Evolutionary conservation across 768 basidiomycete genomes (phyloP).

Genomic region (Mycena pura): DNA sequence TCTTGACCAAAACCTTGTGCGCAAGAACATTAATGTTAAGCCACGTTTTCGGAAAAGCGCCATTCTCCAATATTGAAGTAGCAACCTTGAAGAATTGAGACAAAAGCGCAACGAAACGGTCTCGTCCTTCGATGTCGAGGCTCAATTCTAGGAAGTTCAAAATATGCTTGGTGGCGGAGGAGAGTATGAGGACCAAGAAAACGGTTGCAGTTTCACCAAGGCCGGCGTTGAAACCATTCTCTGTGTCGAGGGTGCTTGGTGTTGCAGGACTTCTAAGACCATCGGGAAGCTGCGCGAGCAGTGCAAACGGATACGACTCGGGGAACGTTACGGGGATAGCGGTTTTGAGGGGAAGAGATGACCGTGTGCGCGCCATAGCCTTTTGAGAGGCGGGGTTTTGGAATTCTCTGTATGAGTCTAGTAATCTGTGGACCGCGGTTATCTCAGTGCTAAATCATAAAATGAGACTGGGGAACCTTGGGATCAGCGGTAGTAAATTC

Average conservation of each 20-base stretch:
- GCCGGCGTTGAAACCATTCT: conserved; percentile 70
- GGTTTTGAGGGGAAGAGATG: conserved; percentile 63
- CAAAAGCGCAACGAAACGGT: conserved; percentile 74
- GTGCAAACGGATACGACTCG: conserved; percentile 90
- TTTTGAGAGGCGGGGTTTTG: conserved; percentile 69
- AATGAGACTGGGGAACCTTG: conserved; percentile 60
- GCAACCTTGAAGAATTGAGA: conserved; percentile 83
- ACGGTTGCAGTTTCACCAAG: conserved; percentile 89
- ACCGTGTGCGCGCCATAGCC: conserved; percentile 72
- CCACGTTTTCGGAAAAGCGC: conserved; percentile 92
- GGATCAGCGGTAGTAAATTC: conserved; percentile 79
- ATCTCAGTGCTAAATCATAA: neutral
- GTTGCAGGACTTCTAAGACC: conserved; percentile 48
- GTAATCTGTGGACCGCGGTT: conserved; percentile 54
- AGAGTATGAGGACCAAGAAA: conserved; percentile 79
- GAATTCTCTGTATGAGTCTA: conserved; percentile 89
- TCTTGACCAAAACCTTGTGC: conserved; percentile 86
- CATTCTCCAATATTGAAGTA: conserved; percentile 80
- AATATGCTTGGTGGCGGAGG: conserved; percentile 81
- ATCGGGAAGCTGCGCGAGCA: conserved; percentile 73
- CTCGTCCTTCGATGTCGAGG: conserved; percentile 89
- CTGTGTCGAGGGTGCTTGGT: conserved; percentile 51
- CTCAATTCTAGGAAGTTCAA: conserved; percentile 78
- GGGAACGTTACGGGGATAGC: conserved; percentile 85
- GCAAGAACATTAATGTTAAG: conserved; percentile 89